Evolutionary conservation across 768 basidiomycete genomes (phyloP).

Genomic region (Mycena galericulata): DNA sequence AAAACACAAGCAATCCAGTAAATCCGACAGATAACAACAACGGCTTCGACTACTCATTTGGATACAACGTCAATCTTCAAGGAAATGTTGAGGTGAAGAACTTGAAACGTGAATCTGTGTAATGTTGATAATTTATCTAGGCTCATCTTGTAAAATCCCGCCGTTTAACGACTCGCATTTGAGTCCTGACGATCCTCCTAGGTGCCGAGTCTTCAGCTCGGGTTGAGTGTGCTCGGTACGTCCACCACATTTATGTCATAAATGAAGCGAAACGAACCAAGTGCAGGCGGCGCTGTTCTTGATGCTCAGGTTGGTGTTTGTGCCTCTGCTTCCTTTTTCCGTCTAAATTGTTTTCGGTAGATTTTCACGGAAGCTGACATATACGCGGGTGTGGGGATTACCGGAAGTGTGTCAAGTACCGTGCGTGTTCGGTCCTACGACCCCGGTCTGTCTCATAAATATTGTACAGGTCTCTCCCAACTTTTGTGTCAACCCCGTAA

Average conservation of each 20-base stretch:
- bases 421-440: neutral
- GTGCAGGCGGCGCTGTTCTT: no score
- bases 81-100: constrained; percentile 36
- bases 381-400: constrained; percentile 35
- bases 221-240: constrained; percentile 38
- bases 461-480: constrained; percentile 3
- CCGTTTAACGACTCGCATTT: neutral
- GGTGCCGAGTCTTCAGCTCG: constrained; percentile 39
- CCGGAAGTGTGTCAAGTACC: constrained; percentile 35
- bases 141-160: constrained; percentile 26
- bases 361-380: constrained; percentile 35
- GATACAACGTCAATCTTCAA: constrained; percentile 37
- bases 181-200: neutral
- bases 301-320: no score
- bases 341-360: neutral
- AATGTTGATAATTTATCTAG: no score
- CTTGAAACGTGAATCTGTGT: no score
- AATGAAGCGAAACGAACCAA: no score
- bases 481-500: neutral
- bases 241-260: constrained; percentile 28
- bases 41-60: constrained; percentile 7
- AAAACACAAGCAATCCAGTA: neutral
- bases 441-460: neutral
- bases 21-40: neutral
- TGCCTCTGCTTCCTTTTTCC: no score